phyloP scores from a whole-genome alignment of 495 filamentous ascomycete genomes.

The Delitschia confertaspora region DNA sequence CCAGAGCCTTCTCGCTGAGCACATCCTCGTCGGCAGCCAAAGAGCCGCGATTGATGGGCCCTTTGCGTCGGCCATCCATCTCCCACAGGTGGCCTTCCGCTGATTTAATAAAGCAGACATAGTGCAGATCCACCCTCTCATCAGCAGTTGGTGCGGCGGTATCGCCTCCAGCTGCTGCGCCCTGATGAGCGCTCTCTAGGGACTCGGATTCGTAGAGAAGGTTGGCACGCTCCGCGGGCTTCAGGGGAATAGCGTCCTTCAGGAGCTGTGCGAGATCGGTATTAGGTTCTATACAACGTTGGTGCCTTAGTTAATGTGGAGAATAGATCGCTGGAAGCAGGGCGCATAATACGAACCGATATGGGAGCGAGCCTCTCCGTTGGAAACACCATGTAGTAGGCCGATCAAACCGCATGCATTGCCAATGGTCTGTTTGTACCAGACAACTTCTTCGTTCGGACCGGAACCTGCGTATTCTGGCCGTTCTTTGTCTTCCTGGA shows the following conservation, averaged over 20 bases:
- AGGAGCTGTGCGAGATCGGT: constrained; percentile 30
- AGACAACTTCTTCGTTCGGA: constrained; percentile 46
- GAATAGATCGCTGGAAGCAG: too few relatives aligned
- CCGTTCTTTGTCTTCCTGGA: constrained; percentile 33
- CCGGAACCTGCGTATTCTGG: constrained; percentile 45
- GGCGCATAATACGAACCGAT: constrained; percentile 30
- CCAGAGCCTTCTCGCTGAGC: constrained; percentile 55
- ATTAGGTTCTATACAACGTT: constrained; percentile 23
- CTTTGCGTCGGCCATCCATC: constrained; percentile 47
- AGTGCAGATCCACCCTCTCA: constrained; percentile 37
- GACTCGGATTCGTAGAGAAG: constrained; percentile 36
- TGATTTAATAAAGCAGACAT: constrained; percentile 39
- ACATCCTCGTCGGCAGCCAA: constrained; percentile 59
- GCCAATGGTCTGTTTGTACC: constrained; percentile 58
- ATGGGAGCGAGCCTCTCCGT: constrained; percentile 40
- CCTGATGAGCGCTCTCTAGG: constrained; percentile 35
- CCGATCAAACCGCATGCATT: constrained; percentile 59
- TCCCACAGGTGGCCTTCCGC: constrained; percentile 36
- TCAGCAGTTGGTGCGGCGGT: constrained; percentile 34
- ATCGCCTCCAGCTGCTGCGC: constrained; percentile 33
- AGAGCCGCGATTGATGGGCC: constrained; percentile 61
- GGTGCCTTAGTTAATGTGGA: too few relatives aligned
- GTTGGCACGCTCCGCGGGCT: constrained; percentile 32
- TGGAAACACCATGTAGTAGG: constrained; percentile 49
- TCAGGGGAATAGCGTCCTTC: constrained; percentile 37